Evolutionary conservation across 371 early-diverging fungal species (phyloP).

Genomic region (Haplosporangium sp.): DNA sequence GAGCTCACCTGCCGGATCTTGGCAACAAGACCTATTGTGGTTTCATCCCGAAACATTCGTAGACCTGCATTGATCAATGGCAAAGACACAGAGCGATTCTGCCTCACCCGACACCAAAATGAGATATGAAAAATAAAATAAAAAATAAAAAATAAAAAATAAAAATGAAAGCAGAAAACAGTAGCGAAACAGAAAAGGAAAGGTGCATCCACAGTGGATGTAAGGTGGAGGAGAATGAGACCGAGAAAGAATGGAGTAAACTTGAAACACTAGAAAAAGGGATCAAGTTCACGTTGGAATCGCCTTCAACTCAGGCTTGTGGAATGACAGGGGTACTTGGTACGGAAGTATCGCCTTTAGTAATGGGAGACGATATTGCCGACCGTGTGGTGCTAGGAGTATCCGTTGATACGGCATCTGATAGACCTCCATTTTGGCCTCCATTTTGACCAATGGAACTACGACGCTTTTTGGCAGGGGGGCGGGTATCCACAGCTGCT

Average conservation of each 20-base stretch:
- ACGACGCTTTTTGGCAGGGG: conserved; percentile 49
- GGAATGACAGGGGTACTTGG: conserved; percentile 15
- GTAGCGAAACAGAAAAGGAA: background rate
- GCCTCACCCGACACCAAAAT: background rate
- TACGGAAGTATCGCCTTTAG: conserved; percentile 12
- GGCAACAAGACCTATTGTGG: conserved; percentile 1
- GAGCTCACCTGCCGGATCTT: background rate
- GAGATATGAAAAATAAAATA: background rate
- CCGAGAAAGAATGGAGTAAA: background rate
- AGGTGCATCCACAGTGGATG: background rate
- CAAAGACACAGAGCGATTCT: background rate
- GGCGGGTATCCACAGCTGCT: conserved; percentile 20
- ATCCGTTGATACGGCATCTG: conserved; percentile 19
- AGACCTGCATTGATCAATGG: background rate
- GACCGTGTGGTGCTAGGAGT: conserved; percentile 6
- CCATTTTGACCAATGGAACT: conserved; percentile 37
- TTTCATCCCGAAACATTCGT: background rate
- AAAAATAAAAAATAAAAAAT: background rate
- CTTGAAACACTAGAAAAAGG: too few relatives aligned
- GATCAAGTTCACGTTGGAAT: too few relatives aligned
- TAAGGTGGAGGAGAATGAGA: background rate
- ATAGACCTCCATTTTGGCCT: conserved; percentile 15
- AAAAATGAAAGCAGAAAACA: conserved; percentile 4
- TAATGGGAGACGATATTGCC: background rate
- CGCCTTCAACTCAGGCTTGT: conserved; percentile 13